Conservation (phyloP, 345 rosid genomes). For the Zanthoxylum bungeanum region DNA sequence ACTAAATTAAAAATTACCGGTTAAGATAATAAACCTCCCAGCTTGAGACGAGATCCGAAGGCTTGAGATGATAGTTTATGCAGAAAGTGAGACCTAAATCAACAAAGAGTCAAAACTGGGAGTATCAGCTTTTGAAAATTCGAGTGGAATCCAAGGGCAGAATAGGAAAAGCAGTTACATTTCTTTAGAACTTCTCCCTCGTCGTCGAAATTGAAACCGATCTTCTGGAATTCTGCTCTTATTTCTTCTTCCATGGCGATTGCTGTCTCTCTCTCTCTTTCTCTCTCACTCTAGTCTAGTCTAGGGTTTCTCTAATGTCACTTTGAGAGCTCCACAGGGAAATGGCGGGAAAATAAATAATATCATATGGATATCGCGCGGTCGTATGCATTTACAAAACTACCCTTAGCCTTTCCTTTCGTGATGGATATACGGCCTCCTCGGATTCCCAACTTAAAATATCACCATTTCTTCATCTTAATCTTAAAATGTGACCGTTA, state of each 20-base stretch:
- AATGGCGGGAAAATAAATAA: conserved; percentile 55
- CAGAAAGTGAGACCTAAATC: conserved; percentile 69
- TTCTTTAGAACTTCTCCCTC: conserved; percentile 65
- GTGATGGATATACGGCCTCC: background rate
- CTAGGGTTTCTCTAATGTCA: conserved; percentile 38
- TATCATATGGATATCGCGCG: background rate
- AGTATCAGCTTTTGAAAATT: conserved; percentile 9
- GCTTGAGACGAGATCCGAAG: conserved; percentile 82
- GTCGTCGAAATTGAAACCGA: conserved; percentile 53
- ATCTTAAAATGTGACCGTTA: too few species aligned
- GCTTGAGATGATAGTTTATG: conserved; percentile 61
- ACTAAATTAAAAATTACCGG: conserved; percentile 39
- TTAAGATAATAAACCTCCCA: conserved; percentile 92
- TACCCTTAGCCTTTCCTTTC: background rate
- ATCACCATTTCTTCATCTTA: too few species aligned
- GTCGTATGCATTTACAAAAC: background rate
- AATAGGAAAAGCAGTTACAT: conserved; percentile 37
- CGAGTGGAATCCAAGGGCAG: background rate
- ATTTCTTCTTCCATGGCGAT: conserved; percentile 67
- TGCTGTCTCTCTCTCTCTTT: conserved; percentile 12
- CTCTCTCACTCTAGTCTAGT: conserved; percentile 28
- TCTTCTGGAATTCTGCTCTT: conserved; percentile 57
- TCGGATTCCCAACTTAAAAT: too few species aligned
- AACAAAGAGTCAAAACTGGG: background rate
- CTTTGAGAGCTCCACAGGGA: conserved; percentile 14